These are phyloP conservation scores for Starmerella ratchasimensis DNA, from an alignment of 805 yeast species.

Conservation along the genomic window DNA sequence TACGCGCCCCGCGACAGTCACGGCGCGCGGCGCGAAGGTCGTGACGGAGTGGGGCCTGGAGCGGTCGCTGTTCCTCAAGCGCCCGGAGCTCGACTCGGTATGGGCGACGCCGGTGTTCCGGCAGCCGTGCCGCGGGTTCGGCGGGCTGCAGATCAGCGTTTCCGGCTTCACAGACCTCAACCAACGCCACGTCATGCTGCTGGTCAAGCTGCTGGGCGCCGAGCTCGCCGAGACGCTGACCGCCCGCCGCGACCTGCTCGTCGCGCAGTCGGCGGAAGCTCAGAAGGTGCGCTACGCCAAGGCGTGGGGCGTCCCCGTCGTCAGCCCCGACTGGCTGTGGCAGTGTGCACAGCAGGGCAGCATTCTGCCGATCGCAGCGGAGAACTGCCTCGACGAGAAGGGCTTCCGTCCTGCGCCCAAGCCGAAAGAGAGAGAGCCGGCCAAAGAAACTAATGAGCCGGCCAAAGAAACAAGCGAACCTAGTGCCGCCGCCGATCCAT, in stretches of 20 bases:
- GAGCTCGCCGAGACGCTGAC: conserved; percentile 37
- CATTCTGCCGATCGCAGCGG: conserved; percentile 5
- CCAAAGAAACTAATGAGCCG: not conserved
- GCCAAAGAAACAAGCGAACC: not conserved
- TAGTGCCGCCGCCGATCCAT: not conserved
- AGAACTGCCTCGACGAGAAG: conserved; percentile 9
- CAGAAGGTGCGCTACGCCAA: conserved; percentile 25
- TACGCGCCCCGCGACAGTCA: conserved; percentile 12
- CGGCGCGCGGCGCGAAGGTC: conserved; percentile 21
- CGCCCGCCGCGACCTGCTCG: conserved; percentile 39
- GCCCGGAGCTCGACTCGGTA: conserved; percentile 33
- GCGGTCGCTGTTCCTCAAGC: conserved; percentile 47
- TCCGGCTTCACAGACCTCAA: conserved; percentile 74
- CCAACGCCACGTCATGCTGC: conserved; percentile 50
- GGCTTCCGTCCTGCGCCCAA: conserved; percentile 9
- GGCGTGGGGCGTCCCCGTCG: conserved; percentile 29
- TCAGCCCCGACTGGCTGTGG: conserved; percentile 29
- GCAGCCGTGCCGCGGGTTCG: conserved; percentile 23
- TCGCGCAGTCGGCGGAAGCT: conserved; percentile 25
- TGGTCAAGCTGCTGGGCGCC: conserved; percentile 43
- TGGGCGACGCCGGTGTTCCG: conserved; percentile 40
- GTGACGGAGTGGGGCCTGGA: conserved; percentile 77
- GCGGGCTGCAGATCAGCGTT: conserved; percentile 33
- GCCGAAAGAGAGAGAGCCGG: not conserved
- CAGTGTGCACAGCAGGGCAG: conserved; percentile 24